Percentiles rank a stretch among this genome's conserved stretches.
phyloP scores from a whole-genome alignment of 768 basidiomycete genomes.

The Cubamyces lactineus region DNA sequence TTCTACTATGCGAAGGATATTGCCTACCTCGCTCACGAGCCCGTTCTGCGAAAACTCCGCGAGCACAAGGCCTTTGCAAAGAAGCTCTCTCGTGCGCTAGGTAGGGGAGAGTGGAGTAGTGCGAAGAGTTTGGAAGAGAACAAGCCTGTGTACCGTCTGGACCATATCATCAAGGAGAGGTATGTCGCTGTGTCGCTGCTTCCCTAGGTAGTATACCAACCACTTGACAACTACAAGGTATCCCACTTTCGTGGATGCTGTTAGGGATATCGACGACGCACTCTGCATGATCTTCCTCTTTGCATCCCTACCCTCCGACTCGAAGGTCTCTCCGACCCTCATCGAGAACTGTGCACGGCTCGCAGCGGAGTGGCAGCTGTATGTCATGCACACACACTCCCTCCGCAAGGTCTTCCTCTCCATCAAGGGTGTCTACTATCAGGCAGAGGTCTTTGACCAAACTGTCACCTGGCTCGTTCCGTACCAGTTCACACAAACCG shows the following conservation, averaged over 20 bases:
- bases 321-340: conserved; percentile 78
- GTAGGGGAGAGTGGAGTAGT: conserved; percentile 91
- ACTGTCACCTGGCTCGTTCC: conserved; percentile 95
- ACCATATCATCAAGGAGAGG: conserved; percentile 98
- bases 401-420: conserved; percentile 92
- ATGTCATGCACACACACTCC: conserved; percentile 84
- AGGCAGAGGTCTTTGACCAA: conserved; percentile 93
- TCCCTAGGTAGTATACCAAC: not conserved
- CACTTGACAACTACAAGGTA: conserved; percentile 56
- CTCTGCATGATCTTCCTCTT: conserved; percentile 95
- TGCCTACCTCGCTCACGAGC: conserved; percentile 95
- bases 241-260: conserved; percentile 93
- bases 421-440: conserved; percentile 98
- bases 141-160: conserved; percentile 87
- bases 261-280: conserved; percentile 96
- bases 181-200: conserved; percentile 38
- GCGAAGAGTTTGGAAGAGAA: conserved; percentile 94
- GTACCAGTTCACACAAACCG: conserved; percentile 95
- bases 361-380: conserved; percentile 95
- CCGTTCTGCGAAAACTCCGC: conserved; percentile 87
- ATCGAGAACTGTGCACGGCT: conserved; percentile 90
- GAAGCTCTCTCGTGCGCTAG: conserved; percentile 90
- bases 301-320: conserved; percentile 85
- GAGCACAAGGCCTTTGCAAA: conserved; percentile 99
- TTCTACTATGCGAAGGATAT: conserved; percentile 99